These are phyloP conservation scores for Sugiyamaella japonica DNA, from an alignment of 1,139 yeast species.

Conservation along the genomic window DNA sequence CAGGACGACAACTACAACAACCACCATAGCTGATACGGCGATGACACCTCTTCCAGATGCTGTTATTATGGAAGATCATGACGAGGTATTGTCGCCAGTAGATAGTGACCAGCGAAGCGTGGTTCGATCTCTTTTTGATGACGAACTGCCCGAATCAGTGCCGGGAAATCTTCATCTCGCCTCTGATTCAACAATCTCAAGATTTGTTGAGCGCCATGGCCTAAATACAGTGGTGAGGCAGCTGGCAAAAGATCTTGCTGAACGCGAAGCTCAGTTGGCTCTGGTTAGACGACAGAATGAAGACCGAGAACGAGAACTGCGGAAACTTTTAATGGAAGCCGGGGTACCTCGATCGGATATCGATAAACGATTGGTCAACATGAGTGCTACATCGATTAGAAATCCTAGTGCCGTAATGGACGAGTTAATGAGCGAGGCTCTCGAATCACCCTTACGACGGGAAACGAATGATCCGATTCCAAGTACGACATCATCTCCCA, in stretches of 20 bases:
- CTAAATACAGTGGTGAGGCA: slow-evolving; percentile 49
- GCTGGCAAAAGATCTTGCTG: slow-evolving; percentile 51
- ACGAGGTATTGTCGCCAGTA: background rate
- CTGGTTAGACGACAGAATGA: slow-evolving; percentile 47
- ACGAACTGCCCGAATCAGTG: slow-evolving; percentile 33
- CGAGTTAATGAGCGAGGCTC: slow-evolving; percentile 40
- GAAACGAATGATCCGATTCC: background rate
- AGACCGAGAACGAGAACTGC: slow-evolving; percentile 48
- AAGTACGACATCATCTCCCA: slow-evolving; percentile 2
- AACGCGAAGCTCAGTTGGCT: slow-evolving; percentile 51
- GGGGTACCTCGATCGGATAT: slow-evolving; percentile 50
- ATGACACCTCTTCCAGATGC: background rate
- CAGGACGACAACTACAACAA: background rate
- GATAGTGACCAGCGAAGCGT: slow-evolving; percentile 9
- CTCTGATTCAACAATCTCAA: slow-evolving; percentile 40
- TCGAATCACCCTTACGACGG: slow-evolving; percentile 21
- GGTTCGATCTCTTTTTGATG: slow-evolving; percentile 28
- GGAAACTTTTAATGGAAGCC: slow-evolving; percentile 46
- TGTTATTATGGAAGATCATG: background rate
- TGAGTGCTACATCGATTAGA: slow-evolving; percentile 31
- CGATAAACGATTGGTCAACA: slow-evolving; percentile 43
- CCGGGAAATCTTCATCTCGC: slow-evolving; percentile 44
- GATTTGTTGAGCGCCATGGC: slow-evolving; percentile 47
- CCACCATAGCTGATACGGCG: background rate
- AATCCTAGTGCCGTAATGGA: slow-evolving; percentile 33